Evolutionary conservation across 257 asterid genomes (phyloP).

Genomic region (Nicotiana tabacum): DNA sequence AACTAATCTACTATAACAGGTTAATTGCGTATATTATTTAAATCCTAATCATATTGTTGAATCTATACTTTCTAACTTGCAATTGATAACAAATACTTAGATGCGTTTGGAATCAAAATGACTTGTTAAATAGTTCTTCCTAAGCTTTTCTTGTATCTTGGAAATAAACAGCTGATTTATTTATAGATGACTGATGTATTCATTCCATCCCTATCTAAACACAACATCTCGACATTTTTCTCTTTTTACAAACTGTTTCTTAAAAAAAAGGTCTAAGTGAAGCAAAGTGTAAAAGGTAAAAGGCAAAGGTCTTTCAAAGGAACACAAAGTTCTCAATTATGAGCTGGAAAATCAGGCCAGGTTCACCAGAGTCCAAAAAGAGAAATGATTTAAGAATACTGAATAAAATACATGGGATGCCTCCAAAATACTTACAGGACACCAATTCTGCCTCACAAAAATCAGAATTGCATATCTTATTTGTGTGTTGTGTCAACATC

Average conservation of each 20-base stretch:
- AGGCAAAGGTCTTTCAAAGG: background rate
- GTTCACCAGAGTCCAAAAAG: background rate
- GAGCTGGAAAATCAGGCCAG: background rate
- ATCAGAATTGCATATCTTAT: background rate
- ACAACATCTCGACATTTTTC: background rate
- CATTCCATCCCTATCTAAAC: no score
- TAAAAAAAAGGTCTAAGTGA: background rate
- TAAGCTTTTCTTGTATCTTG: no score
- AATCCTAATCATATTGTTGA: no score
- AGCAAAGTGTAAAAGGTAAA: background rate
- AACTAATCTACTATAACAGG: no score
- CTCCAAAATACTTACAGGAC: background rate
- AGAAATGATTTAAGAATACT: background rate
- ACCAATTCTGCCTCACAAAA: background rate
- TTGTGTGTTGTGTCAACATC: background rate
- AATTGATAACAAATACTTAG: no score
- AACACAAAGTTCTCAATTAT: background rate
- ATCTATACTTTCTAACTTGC: no score
- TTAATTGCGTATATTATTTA: no score
- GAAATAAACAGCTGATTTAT: no score
- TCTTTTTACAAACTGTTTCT: background rate
- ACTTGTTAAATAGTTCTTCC: no score
- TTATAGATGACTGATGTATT: no score
- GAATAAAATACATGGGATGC: background rate
- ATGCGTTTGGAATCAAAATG: no score